Evolutionary conservation across 345 rosid species (phyloP), one percentile per base, ranked within the genome.

Genomic region (Rhodomyrtus tomentosa): DNA sequence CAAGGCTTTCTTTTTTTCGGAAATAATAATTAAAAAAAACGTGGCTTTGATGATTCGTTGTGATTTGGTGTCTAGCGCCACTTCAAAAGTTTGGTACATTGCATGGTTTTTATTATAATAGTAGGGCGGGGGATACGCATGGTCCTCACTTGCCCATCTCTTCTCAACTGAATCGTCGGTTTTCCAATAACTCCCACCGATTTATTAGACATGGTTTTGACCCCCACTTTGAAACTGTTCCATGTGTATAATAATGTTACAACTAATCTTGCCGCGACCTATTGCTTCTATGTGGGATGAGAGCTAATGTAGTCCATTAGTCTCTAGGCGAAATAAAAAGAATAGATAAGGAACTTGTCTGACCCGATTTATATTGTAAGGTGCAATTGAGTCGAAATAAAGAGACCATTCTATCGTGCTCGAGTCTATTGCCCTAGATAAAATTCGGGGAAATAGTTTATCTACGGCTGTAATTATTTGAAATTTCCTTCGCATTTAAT

Each of bases 131-230:
- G 6, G 24, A 16, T 68, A 25, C 45, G 36, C 45, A 18, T 68
- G 6, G 45, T 32, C 76, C 76, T 68, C 25, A 21, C 76, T 36
- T 68, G 45, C 76, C 10, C 76, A 36, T 68, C 45, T 68, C 24
- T 68, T 18, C 76, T 38, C 76, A 68, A 68, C 76, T 36, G 36
- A 68, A 32, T 68, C 45, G 76, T 36, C 76, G 76, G 76, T 68
- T 68, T 68, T 68, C 45, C 76, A 68, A 9, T 36, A 32, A 68
- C 76, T 68, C 76, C 76, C 76, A 68, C 76, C 76, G 76, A 36
- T 68, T 68, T 32, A 8, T 32, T 8, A 20, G 24, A 32, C 76
- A 32, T 8, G 76, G 45, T 68, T 68, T 68, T 32, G 38, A 38
- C 20, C 24, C 76, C 45, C 45, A 16, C 45, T 68, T 68, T 21